Conservation (phyloP, 2,329 filamentous ascomycete genomes). For the Anisogramma anomala region DNA sequence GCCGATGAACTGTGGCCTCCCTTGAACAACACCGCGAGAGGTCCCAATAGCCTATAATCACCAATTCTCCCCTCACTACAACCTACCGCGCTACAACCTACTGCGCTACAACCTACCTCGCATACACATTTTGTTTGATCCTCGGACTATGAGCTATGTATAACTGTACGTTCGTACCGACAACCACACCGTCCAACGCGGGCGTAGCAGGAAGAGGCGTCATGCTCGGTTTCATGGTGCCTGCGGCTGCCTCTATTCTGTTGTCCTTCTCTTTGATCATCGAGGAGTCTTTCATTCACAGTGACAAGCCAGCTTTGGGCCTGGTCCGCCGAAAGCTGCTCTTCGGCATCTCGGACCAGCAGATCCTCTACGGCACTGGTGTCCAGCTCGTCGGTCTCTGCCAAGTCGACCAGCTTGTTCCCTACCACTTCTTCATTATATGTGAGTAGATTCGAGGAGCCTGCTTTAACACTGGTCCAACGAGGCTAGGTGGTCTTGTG, state of each 20-base stretch:
- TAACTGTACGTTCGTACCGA: not conserved
- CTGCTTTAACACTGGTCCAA: not conserved
- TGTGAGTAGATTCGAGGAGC: conserved; percentile 28
- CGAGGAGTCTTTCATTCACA: conserved; percentile 11
- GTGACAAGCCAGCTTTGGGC: conserved; percentile 6
- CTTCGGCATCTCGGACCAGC: conserved; percentile 54
- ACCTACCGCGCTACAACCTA: too few species aligned
- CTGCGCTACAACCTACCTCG: not conserved
- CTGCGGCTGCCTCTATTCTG: conserved; percentile 8
- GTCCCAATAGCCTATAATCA: too few species aligned
- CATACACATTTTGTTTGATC: not conserved
- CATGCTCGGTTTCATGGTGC: conserved; percentile 13
- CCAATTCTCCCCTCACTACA: too few species aligned
- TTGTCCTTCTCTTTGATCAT: conserved; percentile 12
- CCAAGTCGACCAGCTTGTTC: conserved; percentile 45
- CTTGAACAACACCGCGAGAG: too few species aligned
- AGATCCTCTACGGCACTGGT: conserved; percentile 58
- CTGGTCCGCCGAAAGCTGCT: conserved; percentile 46
- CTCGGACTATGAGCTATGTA: not conserved
- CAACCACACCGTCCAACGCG: not conserved
- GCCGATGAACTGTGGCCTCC: too few species aligned
- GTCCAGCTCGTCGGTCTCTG: conserved; percentile 53
- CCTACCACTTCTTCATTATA: conserved; percentile 61
- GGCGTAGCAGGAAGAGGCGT: not conserved
- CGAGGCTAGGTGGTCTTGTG: too few species aligned